phyloP scores from a whole-genome alignment of 2,329 filamentous ascomycete genomes.

The Aspergillus udagawae region DNA sequence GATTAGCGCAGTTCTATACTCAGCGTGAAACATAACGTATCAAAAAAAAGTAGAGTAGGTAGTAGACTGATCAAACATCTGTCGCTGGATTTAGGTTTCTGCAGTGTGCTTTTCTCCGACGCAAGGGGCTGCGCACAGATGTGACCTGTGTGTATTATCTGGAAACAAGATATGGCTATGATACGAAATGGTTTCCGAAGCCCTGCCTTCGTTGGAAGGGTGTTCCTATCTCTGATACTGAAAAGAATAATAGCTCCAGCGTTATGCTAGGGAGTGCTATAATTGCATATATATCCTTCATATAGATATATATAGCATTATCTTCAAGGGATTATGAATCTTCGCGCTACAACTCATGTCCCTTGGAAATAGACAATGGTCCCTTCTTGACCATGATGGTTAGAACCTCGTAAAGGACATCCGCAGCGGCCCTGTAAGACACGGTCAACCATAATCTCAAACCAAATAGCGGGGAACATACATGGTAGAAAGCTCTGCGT shows the following conservation, averaged over 20 bases:
- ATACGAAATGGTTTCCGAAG: neutral
- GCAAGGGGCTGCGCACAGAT: neutral
- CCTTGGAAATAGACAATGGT: conserved; percentile 44
- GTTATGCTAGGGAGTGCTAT: neutral
- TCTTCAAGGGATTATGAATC: neutral
- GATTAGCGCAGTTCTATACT: too few relatives aligned
- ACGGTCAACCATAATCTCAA: conserved; percentile 3
- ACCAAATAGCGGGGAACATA: conserved; percentile 16
- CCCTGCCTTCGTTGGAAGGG: neutral
- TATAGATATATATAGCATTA: neutral
- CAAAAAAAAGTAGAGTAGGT: neutral
- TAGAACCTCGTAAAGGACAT: conserved; percentile 74
- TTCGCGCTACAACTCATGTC: conserved; percentile 5
- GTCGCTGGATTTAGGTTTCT: neutral
- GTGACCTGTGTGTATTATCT: neutral
- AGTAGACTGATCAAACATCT: neutral
- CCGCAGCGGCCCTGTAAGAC: conserved; percentile 38
- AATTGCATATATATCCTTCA: too few relatives aligned
- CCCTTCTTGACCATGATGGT: conserved; percentile 79
- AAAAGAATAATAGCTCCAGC: neutral
- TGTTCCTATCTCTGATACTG: neutral
- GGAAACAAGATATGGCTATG: neutral
- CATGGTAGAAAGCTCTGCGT: conserved; percentile 55
- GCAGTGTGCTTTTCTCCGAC: neutral
- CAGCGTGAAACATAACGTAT: neutral